phyloP scores from a whole-genome alignment of 306 rosid genomes.

The Cicer arietinum region DNA sequence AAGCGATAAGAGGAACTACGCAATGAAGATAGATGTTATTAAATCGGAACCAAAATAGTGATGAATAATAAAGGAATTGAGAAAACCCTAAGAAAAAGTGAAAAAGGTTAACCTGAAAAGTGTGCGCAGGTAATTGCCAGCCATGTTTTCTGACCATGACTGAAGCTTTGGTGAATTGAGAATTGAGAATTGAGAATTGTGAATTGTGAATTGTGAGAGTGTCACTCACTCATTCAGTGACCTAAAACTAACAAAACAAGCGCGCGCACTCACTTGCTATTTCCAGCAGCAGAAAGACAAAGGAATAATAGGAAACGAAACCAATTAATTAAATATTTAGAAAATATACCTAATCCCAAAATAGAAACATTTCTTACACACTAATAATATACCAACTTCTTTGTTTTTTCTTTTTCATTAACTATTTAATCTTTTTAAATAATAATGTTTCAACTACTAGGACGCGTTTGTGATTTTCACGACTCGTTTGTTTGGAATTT shows the following conservation, averaged over 20 bases:
- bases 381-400: neutral
- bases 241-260: conserved; percentile 37
- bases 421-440: neutral
- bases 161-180: conserved; percentile 28
- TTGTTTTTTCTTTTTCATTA: neutral
- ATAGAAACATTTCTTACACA: conserved; percentile 18
- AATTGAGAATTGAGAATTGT: neutral
- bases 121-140: conserved; percentile 98
- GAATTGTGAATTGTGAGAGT: conserved; percentile 22
- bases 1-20: conserved; percentile 37
- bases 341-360: conserved; percentile 35
- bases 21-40: neutral
- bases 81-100: conserved; percentile 51
- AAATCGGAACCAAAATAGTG: neutral
- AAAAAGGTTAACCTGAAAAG: conserved; percentile 72
- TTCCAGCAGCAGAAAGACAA: conserved; percentile 16
- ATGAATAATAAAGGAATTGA: conserved; percentile 22
- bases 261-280: conserved; percentile 31
- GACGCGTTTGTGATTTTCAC: neutral
- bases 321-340: neutral
- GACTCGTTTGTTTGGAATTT: neutral
- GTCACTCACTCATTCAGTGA: neutral
- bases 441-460: neutral
- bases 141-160: conserved; percentile 96
- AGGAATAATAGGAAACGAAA: neutral